Conservation (phyloP, 2,329 filamentous ascomycete genomes). For the Aspergillus uvarum region DNA sequence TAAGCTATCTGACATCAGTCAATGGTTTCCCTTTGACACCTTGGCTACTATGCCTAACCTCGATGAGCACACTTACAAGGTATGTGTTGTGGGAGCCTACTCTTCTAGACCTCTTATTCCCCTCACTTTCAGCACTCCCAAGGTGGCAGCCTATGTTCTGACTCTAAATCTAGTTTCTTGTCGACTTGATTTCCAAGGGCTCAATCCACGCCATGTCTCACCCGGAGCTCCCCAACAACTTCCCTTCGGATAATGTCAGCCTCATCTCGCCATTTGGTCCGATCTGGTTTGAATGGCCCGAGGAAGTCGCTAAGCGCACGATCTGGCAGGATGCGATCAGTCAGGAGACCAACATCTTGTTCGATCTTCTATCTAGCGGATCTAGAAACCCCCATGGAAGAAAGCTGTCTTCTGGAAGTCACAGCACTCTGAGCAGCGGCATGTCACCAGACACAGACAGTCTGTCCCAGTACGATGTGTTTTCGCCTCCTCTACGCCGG, state of each 20-base stretch:
- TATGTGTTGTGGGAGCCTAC: slow-evolving; percentile 17
- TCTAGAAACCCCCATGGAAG: slow-evolving; percentile 15
- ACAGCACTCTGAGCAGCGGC: neutral
- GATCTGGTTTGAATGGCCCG: slow-evolving; percentile 32
- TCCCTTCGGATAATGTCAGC: slow-evolving; percentile 14
- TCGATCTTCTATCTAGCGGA: slow-evolving; percentile 23
- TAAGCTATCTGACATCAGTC: slow-evolving; percentile 26
- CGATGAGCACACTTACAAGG: slow-evolving; percentile 25
- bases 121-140: neutral
- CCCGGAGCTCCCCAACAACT: slow-evolving; percentile 21
- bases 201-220: slow-evolving; percentile 1
- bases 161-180: slow-evolving; percentile 24
- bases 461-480: slow-evolving; percentile 7
- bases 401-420: slow-evolving; percentile 1
- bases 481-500: slow-evolving; percentile 16
- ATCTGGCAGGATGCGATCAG: slow-evolving; percentile 25
- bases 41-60: slow-evolving; percentile 28
- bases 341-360: slow-evolving; percentile 24
- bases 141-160: neutral
- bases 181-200: slow-evolving; percentile 26
- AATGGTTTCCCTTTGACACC: slow-evolving; percentile 44
- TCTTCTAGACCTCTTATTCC: neutral
- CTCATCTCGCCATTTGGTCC: slow-evolving; percentile 29
- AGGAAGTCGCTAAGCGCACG: slow-evolving; percentile 13
- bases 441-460: slow-evolving; percentile 5